A percentile compares a stretch with the other conserved stretches of the same genome.
These are phyloP conservation scores for Verticillium longisporum DNA, from an alignment of 2,329 filamentous ascomycete genomes.

Conservation along the genomic window DNA sequence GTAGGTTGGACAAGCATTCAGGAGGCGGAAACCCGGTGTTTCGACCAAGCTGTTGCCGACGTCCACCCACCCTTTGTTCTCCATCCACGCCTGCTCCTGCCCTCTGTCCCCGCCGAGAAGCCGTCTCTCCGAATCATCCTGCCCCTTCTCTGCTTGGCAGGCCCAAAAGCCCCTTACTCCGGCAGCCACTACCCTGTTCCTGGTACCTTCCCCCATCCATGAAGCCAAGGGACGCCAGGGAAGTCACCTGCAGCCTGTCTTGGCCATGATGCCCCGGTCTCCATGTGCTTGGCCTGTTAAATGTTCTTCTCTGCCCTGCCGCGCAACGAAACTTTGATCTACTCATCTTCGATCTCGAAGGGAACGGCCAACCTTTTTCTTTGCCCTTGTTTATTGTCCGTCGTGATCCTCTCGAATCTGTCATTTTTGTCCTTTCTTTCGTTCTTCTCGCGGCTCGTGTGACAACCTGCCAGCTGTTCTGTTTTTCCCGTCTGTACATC, in stretches of 20 bases:
- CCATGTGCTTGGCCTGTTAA: background rate
- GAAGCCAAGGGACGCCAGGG: background rate
- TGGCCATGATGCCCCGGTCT: background rate
- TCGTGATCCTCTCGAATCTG: background rate
- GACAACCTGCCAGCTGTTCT: background rate
- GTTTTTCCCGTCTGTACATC: background rate
- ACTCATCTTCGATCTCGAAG: background rate
- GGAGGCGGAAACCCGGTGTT: background rate
- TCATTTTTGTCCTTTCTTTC: background rate
- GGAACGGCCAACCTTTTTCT: background rate
- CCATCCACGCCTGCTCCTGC: background rate
- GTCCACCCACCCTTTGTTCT: background rate
- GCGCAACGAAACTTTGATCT: background rate
- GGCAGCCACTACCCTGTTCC: background rate
- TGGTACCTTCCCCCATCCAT: background rate
- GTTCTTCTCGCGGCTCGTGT: background rate
- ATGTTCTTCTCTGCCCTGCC: background rate
- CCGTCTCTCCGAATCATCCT: background rate
- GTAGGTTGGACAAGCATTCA: background rate
- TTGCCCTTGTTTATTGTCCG: background rate
- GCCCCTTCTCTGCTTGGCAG: background rate
- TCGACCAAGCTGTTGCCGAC: background rate
- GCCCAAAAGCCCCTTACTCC: background rate
- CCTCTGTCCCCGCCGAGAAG: background rate
- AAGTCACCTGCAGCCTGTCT: background rate